Evolutionary conservation across 73 alveolate species (phyloP).

Genomic region (Paramecium octaurelia): DNA sequence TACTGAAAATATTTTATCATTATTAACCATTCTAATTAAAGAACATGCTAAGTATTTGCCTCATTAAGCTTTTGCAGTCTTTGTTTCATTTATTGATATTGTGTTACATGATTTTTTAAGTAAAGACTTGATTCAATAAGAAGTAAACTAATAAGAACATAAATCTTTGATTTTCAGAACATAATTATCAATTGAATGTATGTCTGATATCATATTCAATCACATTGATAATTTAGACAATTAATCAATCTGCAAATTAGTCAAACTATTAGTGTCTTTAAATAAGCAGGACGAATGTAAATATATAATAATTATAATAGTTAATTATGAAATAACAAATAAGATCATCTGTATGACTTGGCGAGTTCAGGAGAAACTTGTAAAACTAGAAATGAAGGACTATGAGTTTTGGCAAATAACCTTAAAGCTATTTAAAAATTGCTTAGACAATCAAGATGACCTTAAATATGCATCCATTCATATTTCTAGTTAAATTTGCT

Average conservation of each 20-base stretch:
- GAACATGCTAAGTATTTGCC: background rate
- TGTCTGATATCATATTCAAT: conserved; percentile 24
- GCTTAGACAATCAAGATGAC: background rate
- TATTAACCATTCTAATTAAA: background rate
- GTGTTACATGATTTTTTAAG: background rate
- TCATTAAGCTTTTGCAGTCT: background rate
- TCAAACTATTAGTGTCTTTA: background rate
- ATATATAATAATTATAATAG: background rate
- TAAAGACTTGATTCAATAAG: background rate
- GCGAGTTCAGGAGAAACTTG: background rate
- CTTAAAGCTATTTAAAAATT: background rate
- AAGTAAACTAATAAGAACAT: background rate
- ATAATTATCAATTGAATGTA: background rate
- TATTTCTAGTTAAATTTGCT: background rate
- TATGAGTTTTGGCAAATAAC: background rate
- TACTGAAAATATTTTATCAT: background rate
- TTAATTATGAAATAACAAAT: background rate
- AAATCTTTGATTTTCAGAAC: background rate
- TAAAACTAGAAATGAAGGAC: background rate
- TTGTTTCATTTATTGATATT: background rate
- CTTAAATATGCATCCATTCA: background rate
- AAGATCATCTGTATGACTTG: conserved; percentile 44
- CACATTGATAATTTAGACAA: background rate
- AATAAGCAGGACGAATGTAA: conserved; percentile 4
- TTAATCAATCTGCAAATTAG: background rate